Evolutionary conservation across 306 rosid genomes (phyloP).

Genomic region (Acacia crassicarpa): DNA sequence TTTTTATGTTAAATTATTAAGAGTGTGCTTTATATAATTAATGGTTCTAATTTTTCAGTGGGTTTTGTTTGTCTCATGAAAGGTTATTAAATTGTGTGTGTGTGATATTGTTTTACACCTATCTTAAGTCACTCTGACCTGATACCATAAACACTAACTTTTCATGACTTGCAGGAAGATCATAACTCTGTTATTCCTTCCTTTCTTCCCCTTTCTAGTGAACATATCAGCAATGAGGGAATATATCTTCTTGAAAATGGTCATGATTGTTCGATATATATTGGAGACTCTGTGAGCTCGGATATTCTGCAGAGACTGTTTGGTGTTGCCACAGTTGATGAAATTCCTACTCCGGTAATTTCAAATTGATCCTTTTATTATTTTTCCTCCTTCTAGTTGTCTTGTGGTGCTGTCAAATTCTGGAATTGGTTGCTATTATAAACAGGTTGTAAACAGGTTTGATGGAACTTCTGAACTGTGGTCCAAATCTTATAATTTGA

Average conservation of each 20-base stretch:
- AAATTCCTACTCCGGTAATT: constrained; percentile 80
- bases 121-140: constrained; percentile 12
- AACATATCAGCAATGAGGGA: constrained; percentile 75
- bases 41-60: background rate
- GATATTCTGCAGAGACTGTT: constrained; percentile 67
- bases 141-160: constrained; percentile 8
- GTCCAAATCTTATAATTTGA: background rate
- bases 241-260: constrained; percentile 97
- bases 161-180: constrained; percentile 57
- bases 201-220: constrained; percentile 86
- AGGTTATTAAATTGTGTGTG: background rate
- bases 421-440: background rate
- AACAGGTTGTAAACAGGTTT: background rate
- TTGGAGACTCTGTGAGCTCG: constrained; percentile 67
- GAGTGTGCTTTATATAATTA: constrained; percentile 4
- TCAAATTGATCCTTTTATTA: background rate
- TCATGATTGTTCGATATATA: constrained; percentile 78
- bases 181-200: constrained; percentile 72
- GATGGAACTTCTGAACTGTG: background rate
- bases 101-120: background rate
- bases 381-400: background rate
- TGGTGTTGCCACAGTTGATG: constrained; percentile 67
- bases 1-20: constrained; percentile 10
- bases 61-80: background rate
- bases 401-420: constrained; percentile 26